Evolutionary conservation across 2,329 filamentous ascomycete genomes (phyloP), one percentile per base, ranked within the genome.

Genomic region (Monosporascus sp.): DNA sequence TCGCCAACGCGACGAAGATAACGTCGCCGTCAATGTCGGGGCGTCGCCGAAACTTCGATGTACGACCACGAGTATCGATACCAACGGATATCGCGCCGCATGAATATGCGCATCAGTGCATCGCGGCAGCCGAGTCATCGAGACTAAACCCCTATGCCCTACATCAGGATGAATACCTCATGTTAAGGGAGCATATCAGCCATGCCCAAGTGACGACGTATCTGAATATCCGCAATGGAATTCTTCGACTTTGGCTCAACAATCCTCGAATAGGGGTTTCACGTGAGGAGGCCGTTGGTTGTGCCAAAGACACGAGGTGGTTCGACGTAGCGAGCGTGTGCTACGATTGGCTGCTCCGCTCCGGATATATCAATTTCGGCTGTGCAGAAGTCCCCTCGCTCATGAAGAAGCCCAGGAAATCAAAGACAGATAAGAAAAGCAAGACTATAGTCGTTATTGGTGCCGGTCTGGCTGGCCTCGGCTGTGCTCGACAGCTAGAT

Each of bases 351-450:
- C 81, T 99, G 18, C 78, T 92, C 52, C 86, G 93, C 55, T 85
- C 88, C 59, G 94, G 94, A 20, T 96, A 96, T 69, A 96, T 99
- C 74, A 99, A 99, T 70, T 97, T 91, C 68, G 94, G 95, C 17
- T 97, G 94, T 68, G 81, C 94, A 3, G 83, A 91, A 64, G 74
- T 91, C n/a, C 81, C 82, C 37, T 68, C 72, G 46, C 75, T 70
- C 22, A 71, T 67, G 65, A 73, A 65, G 59, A 70, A 62, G 58
- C 62, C 56, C 67, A 70, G 60, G 64, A 77, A 67, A 66, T 66
- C 61, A 59, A 76, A 60, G 62, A 69, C 67, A 74, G 73, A 65
- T 69, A 74, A 58, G 45, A 81, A 78, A 61, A 79, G 82, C 59
- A 90, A 86, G 66, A 94, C 86, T 0, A 82, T 99, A 51, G 86